Evolutionary conservation across 2,329 filamentous ascomycete species (phyloP), one percentile per base, ranked within the genome.

Genomic region (Aspergillus tanneri): DNA sequence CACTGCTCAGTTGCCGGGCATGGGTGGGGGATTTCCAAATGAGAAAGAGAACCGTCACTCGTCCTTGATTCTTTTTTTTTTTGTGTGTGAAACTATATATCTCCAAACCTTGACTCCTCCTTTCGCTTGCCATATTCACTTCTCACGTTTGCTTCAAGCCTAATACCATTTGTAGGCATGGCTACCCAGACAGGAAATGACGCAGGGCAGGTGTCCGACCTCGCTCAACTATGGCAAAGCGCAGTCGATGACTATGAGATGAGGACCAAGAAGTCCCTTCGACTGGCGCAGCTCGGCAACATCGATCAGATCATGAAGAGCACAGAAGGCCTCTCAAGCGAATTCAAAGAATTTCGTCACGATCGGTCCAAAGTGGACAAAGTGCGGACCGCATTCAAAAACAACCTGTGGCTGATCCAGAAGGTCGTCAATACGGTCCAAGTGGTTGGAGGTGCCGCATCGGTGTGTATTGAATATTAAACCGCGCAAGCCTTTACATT

Each of bases 361-460:
- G 37, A 47, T 19, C 30, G 32, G 8, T 42, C 45, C 8, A 47
- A 47, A 35, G 14, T 23, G 14, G 38, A 21, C 22, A 47, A 47
- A 14, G 30, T 47, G 22, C 28, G 45, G 8, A 47, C 45, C 14
- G 30, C 45, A 19, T 43, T 47, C 6, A 42, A 47, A 18, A 47
- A 47, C 23, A 47, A 47, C 9, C 14, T 47, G 30, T 43, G 38
- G 30, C 21, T 47, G 10, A 47, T 47, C 12, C 28, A 47, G 30
- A 35, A 23, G 4, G 30, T 47, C 23, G 38, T 47, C 16, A 43
- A 43, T 14, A 38, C 45, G 9, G 30, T 42, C 11, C 22, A 47
- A 19, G 3, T 22, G 30, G 45, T 47, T 21, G 38, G 45, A 7
- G 36, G 19, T 24, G 21, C 28, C 16, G 28, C 32, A 19, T 47